A percentile compares a stretch with the other conserved stretches of the same genome.
Evolutionary conservation across 805 yeast genomes (phyloP).

Genomic region (Saturnispora kantuleensis): DNA sequence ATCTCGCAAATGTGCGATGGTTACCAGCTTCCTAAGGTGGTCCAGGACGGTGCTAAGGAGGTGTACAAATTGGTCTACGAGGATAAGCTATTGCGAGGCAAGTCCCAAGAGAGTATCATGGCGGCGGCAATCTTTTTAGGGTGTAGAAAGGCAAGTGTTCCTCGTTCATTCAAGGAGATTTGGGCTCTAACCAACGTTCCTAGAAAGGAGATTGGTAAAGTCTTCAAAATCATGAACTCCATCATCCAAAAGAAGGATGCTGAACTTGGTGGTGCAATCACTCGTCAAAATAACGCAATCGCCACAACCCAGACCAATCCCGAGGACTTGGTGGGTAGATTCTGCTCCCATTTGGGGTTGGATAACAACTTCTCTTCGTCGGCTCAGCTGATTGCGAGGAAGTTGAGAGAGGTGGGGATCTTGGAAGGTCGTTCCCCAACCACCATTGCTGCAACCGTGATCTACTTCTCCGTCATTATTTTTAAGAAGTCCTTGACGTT

Average conservation of each 20-base stretch:
- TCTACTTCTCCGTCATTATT: conserved; percentile 87
- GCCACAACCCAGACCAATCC: conserved; percentile 82
- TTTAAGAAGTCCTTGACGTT: conserved; percentile 73
- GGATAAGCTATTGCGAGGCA: conserved; percentile 76
- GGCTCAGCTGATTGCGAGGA: conserved; percentile 85
- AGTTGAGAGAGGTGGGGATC: conserved; percentile 85
- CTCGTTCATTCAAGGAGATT: conserved; percentile 91
- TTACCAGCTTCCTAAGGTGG: conserved; percentile 86
- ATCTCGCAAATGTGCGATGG: conserved; percentile 97
- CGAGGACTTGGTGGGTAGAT: conserved; percentile 89
- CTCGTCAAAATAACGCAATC: conserved; percentile 38
- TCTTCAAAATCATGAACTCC: conserved; percentile 69
- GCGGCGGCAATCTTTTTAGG: conserved; percentile 95
- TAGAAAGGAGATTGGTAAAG: conserved; percentile 87
- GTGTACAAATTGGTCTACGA: conserved; percentile 88
- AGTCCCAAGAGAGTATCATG: conserved; percentile 88
- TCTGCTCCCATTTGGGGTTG: conserved; percentile 90
- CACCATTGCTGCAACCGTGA: conserved; percentile 95
- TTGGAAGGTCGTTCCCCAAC: conserved; percentile 95
- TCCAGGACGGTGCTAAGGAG: conserved; percentile 95
- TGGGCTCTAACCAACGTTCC: conserved; percentile 93
- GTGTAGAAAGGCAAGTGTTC: conserved; percentile 87
- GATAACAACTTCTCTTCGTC: conserved; percentile 78
- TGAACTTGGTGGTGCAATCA: conserved; percentile 33
- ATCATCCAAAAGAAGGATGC: conserved; percentile 46